A percentile compares a stretch with the other conserved stretches of the same genome.
Evolutionary conservation across 495 filamentous ascomycete species (phyloP).

Genomic region (Cudoniella acicularis): DNA sequence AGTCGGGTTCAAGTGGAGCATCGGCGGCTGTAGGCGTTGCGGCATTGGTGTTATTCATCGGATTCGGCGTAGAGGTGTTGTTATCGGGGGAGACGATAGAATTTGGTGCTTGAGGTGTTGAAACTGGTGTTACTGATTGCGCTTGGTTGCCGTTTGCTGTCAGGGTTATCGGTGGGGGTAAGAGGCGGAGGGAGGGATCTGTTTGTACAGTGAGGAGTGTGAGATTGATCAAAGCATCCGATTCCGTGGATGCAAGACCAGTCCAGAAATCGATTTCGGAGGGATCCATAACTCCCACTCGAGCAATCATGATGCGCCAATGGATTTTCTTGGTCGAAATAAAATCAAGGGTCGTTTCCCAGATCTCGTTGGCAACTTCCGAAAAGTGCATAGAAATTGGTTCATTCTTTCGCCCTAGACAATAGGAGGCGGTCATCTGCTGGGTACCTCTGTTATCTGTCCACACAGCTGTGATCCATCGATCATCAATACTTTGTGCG

Average conservation of each 20-base stretch:
- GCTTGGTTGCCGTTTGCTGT: conserved; percentile 33
- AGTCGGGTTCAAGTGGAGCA: conserved; percentile 51
- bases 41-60: conserved; percentile 39
- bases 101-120: conserved; percentile 48
- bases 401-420: conserved; percentile 62
- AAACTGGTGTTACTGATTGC: conserved; percentile 48
- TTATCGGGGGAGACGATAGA: conserved; percentile 48
- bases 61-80: conserved; percentile 29
- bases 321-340: conserved; percentile 65
- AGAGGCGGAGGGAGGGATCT: conserved; percentile 60
- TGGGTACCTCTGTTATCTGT: conserved; percentile 76
- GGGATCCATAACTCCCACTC: conserved; percentile 64
- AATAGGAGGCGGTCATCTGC: conserved; percentile 77
- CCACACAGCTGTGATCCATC: conserved; percentile 93
- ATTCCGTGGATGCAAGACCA: conserved; percentile 28
- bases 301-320: conserved; percentile 79
- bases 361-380: conserved; percentile 75
- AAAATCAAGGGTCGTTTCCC: conserved; percentile 76
- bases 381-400: conserved; percentile 49
- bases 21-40: conserved; percentile 51
- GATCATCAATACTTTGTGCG: conserved; percentile 71
- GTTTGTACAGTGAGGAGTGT: conserved; percentile 64
- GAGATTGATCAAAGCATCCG: conserved; percentile 42
- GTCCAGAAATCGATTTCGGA: conserved; percentile 69
- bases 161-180: conserved; percentile 46